Percentiles rank a stretch among this genome's conserved stretches.
phyloP scores from a whole-genome alignment of 2,329 filamentous ascomycete genomes.

The Aspergillus chevalieri region DNA sequence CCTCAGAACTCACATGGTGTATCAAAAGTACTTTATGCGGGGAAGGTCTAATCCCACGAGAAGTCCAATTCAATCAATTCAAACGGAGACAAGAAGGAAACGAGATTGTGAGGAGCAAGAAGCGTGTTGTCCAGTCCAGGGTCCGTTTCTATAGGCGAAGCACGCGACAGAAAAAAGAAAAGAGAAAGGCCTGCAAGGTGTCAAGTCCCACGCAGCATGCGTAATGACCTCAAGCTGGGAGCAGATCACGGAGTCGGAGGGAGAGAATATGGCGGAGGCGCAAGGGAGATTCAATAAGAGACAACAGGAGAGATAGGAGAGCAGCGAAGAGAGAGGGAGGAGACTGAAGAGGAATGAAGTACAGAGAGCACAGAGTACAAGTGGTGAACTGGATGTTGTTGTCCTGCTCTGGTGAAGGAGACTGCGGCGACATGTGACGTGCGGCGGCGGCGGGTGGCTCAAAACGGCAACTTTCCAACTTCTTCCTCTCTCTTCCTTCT shows the following conservation, averaged over 20 bases:
- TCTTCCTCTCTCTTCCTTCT: constrained; percentile 1
- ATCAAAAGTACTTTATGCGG: not conserved
- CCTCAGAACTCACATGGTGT: constrained; percentile 13
- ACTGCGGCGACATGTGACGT: constrained; percentile 1
- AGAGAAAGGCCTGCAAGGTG: not conserved
- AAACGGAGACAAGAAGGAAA: not conserved
- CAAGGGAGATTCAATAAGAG: not conserved
- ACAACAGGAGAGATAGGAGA: not conserved
- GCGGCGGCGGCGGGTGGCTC: not conserved
- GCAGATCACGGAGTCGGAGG: not conserved
- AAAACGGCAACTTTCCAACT: not conserved
- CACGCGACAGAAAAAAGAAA: not conserved
- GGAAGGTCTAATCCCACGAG: not conserved
- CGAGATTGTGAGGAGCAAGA: not conserved
- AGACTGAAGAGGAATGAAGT: not conserved
- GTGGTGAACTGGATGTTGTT: not conserved
- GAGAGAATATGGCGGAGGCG: not conserved
- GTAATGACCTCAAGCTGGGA: not conserved
- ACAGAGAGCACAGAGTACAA: not conserved
- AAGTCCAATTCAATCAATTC: not conserved
- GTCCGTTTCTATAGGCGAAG: not conserved
- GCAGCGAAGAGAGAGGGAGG: not conserved
- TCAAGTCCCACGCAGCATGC: not conserved
- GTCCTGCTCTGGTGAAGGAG: not conserved
- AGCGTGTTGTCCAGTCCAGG: not conserved